Evolutionary conservation across 179 eudicot species (phyloP), one percentile per base, ranked within the genome.

Genomic region (Patellifolia procumbens): DNA sequence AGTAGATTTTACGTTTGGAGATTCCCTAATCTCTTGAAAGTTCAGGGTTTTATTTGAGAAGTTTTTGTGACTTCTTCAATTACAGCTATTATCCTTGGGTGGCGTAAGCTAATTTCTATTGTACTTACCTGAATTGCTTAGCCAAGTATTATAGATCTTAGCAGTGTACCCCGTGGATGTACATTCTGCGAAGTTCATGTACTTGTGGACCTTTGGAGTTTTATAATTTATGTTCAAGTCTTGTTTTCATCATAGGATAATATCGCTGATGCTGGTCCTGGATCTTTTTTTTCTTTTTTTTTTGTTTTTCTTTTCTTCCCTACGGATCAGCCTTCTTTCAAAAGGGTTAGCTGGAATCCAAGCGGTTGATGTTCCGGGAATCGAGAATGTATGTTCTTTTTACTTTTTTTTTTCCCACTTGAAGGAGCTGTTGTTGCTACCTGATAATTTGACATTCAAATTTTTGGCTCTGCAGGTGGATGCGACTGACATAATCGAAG

Each of bases 311-410:
- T 5, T 37, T 37, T 37, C n/a, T 37, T 39, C 0, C 43, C 34
- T 60, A 76, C 74, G 62, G 56, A 72, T 80, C 94, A 94, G 98
- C 83, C 92, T 94, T 81, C 96, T 94, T 42, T 88, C 87, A 2
- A 86, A 88, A 82, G 98, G 98, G 72, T 80, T 94, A 79, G 98
- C 98, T 37, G 98, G 98, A 83, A 94, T 94, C 74, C 93, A 92
- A 78, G 87, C 92, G 16, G 84, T 94, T 60, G 82, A 88, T 70
- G 85, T 86, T 77, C 97, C 91, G 17, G 98, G 98, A 61, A 88
- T 94, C 78, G 97, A 94, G 85, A 94, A 94, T 84, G 97, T 89
- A 84, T 74, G 97, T 83, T 79, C 43, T 43, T 63, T 80, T 0
- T 29, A 51, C 74, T 72, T 58, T 78, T 63, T 34, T 59, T 46